Conservation (phyloP, 148 eudicot species). For the Beta vulgaris region DNA sequence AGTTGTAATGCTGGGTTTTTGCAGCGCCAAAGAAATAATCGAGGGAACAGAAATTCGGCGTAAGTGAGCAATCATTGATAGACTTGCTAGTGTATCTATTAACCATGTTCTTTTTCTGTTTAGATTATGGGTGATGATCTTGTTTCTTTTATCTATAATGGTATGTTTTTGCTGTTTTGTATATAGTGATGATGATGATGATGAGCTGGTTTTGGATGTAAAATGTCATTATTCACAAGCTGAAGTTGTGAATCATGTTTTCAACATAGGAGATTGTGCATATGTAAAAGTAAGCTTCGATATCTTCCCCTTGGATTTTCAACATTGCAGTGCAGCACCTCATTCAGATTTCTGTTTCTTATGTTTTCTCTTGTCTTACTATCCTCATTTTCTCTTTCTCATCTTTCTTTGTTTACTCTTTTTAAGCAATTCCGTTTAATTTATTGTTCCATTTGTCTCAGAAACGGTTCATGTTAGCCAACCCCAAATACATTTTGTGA, state of each 20-base stretch:
- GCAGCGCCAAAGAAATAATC: slow-evolving; percentile 27
- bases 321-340: too few species aligned
- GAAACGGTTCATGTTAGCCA: too few species aligned
- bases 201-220: slow-evolving; percentile 37
- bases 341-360: too few species aligned
- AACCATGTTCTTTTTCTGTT: neutral
- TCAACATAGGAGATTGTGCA: slow-evolving; percentile 42
- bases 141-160: neutral
- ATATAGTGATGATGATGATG: slow-evolving; percentile 34
- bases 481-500: too few species aligned
- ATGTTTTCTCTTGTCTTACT: too few species aligned
- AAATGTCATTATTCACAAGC: slow-evolving; percentile 44
- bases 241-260: slow-evolving; percentile 32
- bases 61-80: slow-evolving; percentile 22
- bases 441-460: too few species aligned
- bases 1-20: neutral
- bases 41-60: slow-evolving; percentile 22
- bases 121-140: neutral
- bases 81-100: neutral
- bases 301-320: neutral
- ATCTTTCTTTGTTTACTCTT: too few species aligned
- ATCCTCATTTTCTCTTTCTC: too few species aligned
- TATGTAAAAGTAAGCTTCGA: slow-evolving; percentile 33
- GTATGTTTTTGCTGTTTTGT: slow-evolving; percentile 8
- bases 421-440: too few species aligned